Conservation (phyloP, 75 land plant genomes). For the Sequoiadendron giganteum region DNA sequence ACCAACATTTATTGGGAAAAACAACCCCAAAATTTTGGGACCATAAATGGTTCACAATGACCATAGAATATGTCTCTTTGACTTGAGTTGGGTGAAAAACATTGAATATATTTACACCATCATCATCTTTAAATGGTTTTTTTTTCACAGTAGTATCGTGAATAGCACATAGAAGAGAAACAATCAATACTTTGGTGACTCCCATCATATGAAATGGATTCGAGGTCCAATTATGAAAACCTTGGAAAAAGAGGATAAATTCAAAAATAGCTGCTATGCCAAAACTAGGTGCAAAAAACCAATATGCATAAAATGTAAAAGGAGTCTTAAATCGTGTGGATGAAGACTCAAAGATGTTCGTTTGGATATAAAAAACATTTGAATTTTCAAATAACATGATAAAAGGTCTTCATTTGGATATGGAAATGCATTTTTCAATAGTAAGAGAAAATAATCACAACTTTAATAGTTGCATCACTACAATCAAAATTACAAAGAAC, state of each 20-base stretch:
- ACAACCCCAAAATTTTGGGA: constrained; percentile 16
- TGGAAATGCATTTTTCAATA: too few relatives aligned
- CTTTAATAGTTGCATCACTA: too few relatives aligned
- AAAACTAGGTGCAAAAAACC: background rate
- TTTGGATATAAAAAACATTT: too few relatives aligned
- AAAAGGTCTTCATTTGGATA: too few relatives aligned
- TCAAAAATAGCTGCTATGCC: background rate
- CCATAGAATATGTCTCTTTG: constrained; percentile 6
- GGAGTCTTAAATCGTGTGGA: too few relatives aligned
- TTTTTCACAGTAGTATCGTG: background rate
- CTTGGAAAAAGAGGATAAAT: background rate
- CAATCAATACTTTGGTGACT: too few relatives aligned
- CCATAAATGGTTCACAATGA: background rate
- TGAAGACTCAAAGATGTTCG: too few relatives aligned
- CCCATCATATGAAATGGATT: too few relatives aligned
- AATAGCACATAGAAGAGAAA: background rate
- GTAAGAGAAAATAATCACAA: too few relatives aligned
- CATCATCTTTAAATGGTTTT: background rate
- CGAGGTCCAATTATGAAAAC: background rate
- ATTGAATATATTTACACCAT: constrained; percentile 6
- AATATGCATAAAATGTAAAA: too few relatives aligned
- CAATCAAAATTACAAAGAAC: too few relatives aligned
- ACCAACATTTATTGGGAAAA: constrained; percentile 18
- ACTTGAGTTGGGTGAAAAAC: background rate
- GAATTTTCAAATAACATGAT: too few relatives aligned